Evolutionary conservation across 1,284 basidiomycete species (phyloP).

Genomic region (Peniophora sp.): DNA sequence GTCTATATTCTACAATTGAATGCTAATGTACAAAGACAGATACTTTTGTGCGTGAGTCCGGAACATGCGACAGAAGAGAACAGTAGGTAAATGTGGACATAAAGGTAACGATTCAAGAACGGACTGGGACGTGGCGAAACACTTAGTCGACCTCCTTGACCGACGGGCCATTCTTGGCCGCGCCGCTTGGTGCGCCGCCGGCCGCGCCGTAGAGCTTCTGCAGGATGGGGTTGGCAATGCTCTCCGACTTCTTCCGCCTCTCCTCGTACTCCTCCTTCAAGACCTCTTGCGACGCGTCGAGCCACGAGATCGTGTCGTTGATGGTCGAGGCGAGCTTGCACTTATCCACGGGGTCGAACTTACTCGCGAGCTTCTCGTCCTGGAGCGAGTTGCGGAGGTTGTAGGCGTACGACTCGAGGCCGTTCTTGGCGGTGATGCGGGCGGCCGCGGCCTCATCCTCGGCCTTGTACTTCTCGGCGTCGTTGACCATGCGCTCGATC

Average conservation of each 20-base stretch:
- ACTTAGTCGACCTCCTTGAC: conserved; percentile 83
- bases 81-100: conserved; percentile 8
- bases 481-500: conserved; percentile 93
- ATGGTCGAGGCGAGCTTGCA: conserved; percentile 77
- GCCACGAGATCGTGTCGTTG: conserved; percentile 83
- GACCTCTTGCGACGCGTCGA: conserved; percentile 85
- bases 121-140: not conserved
- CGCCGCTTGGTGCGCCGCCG: conserved; percentile 49
- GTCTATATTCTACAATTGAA: no score
- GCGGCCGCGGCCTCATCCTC: conserved; percentile 79
- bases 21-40: conserved; percentile 17
- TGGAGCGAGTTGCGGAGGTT: conserved; percentile 89
- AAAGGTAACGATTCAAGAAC: conserved; percentile 5
- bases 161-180: conserved; percentile 69
- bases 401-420: conserved; percentile 91
- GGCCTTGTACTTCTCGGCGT: conserved; percentile 90
- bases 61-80: conserved; percentile 7
- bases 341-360: conserved; percentile 89
- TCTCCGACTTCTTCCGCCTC: conserved; percentile 95
- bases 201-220: conserved; percentile 81
- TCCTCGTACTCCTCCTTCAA: conserved; percentile 94
- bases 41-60: conserved; percentile 16
- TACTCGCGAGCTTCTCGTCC: conserved; percentile 81
- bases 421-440: conserved; percentile 85
- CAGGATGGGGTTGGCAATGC: conserved; percentile 90